phyloP scores from a whole-genome alignment of 1,139 yeast species.

The Pichia sp. region DNA sequence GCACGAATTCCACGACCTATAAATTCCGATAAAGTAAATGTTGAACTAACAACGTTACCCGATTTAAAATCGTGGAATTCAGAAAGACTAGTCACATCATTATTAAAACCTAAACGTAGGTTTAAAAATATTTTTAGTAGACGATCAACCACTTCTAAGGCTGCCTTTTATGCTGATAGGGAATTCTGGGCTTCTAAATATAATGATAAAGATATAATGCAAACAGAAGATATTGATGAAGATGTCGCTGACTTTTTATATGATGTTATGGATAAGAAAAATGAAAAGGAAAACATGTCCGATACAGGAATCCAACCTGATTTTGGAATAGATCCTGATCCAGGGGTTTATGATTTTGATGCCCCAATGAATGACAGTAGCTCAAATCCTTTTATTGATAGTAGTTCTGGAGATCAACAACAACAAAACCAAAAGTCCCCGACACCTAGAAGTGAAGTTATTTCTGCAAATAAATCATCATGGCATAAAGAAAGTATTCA shows the following conservation, averaged over 20 bases:
- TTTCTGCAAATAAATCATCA: constrained; percentile 4
- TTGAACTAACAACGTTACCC: constrained; percentile 48
- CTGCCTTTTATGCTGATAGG: constrained; percentile 39
- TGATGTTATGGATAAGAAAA: constrained; percentile 21
- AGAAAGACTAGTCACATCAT: constrained; percentile 57
- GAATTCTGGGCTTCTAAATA: constrained; percentile 71
- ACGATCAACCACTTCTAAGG: constrained; percentile 7
- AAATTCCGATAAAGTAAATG: constrained; percentile 31
- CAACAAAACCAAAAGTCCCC: not conserved
- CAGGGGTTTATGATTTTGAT: constrained; percentile 26
- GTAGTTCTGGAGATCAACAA: not conserved
- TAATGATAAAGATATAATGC: constrained; percentile 34
- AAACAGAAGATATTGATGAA: constrained; percentile 15
- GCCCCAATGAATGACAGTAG: constrained; percentile 6
- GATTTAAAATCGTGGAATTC: constrained; percentile 73
- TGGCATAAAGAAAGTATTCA: constrained; percentile 33
- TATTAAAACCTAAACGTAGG: constrained; percentile 52
- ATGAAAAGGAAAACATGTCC: constrained; percentile 21
- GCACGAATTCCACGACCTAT: constrained; percentile 38
- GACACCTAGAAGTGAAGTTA: not conserved
- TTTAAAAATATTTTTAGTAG: constrained; percentile 12
- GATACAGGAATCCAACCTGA: constrained; percentile 12
- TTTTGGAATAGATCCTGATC: constrained; percentile 14
- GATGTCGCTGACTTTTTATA: constrained; percentile 27
- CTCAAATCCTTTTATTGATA: not conserved